Evolutionary conservation across 805 yeast genomes (phyloP).

Genomic region (Candida ovalis): DNA sequence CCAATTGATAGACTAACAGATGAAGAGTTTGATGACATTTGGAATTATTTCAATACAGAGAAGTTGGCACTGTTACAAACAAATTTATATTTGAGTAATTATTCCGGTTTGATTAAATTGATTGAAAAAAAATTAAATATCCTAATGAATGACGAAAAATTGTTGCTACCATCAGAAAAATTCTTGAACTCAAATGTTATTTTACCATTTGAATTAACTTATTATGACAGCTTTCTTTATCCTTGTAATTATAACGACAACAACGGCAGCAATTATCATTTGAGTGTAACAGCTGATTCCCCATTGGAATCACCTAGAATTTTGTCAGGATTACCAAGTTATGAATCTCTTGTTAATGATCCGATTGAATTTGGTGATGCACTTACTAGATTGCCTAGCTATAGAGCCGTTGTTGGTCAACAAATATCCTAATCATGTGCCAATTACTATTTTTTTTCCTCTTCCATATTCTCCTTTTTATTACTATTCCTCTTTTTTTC

Average conservation of each 20-base stretch:
- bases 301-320: background rate
- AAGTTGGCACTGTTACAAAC: background rate
- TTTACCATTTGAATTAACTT: background rate
- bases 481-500: too few relatives aligned
- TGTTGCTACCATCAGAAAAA: background rate
- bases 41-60: background rate
- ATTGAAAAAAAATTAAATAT: background rate
- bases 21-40: background rate
- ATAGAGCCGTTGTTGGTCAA: background rate
- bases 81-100: background rate
- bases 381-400: slow-evolving; percentile 1
- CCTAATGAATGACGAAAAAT: background rate
- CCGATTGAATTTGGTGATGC: background rate
- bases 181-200: background rate
- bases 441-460: too few relatives aligned
- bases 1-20: background rate
- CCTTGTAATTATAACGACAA: background rate
- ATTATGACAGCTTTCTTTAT: background rate
- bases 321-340: background rate
- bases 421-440: too few relatives aligned
- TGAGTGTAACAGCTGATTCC: background rate
- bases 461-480: too few relatives aligned
- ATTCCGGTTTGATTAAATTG: background rate
- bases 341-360: background rate
- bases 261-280: too few relatives aligned